Conservation (phyloP, 805 yeast genomes). For the Hemisphaericaspora nanyangensis region DNA sequence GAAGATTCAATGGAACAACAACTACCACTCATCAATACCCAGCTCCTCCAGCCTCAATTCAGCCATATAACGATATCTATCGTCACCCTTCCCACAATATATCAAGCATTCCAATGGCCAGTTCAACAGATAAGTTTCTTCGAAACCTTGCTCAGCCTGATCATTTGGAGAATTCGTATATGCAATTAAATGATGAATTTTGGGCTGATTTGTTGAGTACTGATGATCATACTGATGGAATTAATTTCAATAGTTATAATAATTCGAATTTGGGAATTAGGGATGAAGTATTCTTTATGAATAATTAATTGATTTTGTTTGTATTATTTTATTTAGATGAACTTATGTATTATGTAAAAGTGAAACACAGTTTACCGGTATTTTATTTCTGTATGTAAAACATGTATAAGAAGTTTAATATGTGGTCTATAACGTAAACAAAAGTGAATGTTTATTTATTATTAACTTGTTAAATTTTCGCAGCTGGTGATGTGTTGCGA, state of each 20-base stretch:
- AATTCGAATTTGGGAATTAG: constrained; percentile 7
- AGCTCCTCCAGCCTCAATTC: not conserved
- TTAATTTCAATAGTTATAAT: constrained; percentile 28
- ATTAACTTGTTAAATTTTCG: too few relatives aligned
- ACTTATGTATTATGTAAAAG: too few relatives aligned
- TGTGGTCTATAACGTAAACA: too few relatives aligned
- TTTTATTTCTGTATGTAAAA: too few relatives aligned
- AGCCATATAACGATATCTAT: not conserved
- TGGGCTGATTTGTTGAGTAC: constrained; percentile 57
- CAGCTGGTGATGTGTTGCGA: too few relatives aligned
- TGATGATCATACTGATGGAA: constrained; percentile 21
- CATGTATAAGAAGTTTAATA: too few relatives aligned
- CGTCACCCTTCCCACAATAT: not conserved
- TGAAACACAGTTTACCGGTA: too few relatives aligned
- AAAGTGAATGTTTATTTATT: too few relatives aligned
- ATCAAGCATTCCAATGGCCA: not conserved
- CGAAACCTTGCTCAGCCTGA: constrained; percentile 10
- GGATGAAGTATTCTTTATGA: constrained; percentile 28
- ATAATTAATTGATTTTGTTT: constrained; percentile 5
- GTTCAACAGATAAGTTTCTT: not conserved
- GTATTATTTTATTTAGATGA: too few relatives aligned
- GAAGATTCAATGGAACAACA: not conserved
- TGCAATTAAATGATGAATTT: constrained; percentile 63
- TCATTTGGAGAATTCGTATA: constrained; percentile 45
- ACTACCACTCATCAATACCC: too few relatives aligned